These are phyloP conservation scores for Cutaneotrichosporon sp. DNA, from an alignment of 1,284 basidiomycete species.

Conservation along the genomic window DNA sequence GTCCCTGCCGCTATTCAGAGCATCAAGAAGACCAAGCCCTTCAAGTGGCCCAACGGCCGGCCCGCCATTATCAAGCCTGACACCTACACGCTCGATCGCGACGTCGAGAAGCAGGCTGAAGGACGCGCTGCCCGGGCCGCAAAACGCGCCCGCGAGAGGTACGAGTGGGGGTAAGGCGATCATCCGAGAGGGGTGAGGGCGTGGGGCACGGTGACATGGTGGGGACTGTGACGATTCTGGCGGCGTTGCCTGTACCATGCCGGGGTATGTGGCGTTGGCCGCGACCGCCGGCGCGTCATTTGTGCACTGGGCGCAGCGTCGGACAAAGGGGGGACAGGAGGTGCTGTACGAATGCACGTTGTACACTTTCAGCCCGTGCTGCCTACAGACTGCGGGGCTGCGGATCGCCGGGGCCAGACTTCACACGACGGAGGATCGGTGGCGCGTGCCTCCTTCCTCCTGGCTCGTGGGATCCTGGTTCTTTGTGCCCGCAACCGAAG, in stretches of 20 bases:
- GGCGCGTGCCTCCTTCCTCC: too few species aligned
- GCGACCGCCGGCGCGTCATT: too few species aligned
- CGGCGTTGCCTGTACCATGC: not conserved
- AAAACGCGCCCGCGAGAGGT: not conserved
- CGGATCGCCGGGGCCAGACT: not conserved
- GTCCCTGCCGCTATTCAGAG: conserved; percentile 4
- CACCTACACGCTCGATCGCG: not conserved
- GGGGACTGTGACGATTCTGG: not conserved
- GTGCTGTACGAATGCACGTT: not conserved
- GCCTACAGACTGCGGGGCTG: not conserved
- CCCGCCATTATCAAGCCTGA: not conserved
- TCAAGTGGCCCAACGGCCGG: not conserved
- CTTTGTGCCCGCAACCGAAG: not conserved
- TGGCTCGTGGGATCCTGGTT: too few species aligned
- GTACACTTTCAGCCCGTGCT: too few species aligned
- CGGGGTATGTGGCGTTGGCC: not conserved
- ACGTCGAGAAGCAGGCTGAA: not conserved
- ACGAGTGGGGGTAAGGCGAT: not conserved
- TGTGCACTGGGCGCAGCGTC: too few species aligned
- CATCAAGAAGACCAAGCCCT: conserved; percentile 9
- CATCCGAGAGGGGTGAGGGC: not conserved
- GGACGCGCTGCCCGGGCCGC: not conserved
- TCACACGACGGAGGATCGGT: not conserved
- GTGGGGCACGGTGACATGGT: not conserved
- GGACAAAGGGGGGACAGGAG: too few species aligned